Conservation (phyloP, 176 grass and related monocot genomes). For the Thinopyrum elongatum region DNA sequence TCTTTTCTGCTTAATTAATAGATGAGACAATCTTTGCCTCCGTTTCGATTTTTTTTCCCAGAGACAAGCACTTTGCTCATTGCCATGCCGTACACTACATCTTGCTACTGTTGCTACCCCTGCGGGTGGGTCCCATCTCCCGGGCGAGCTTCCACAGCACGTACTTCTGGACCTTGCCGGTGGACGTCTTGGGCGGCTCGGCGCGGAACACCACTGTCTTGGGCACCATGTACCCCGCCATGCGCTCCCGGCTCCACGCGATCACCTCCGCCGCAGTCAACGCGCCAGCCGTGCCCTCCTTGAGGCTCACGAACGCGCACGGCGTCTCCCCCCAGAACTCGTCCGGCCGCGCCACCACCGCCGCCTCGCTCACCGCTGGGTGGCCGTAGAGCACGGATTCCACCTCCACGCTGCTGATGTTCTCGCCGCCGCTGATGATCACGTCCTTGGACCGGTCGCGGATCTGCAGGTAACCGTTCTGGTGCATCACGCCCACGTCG, state of each 20-base stretch:
- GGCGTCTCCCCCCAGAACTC: slow-evolving; percentile 87
- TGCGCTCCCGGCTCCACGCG: slow-evolving; percentile 40
- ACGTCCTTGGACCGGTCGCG: slow-evolving; percentile 93
- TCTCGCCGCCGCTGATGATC: slow-evolving; percentile 92
- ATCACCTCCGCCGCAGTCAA: slow-evolving; percentile 30
- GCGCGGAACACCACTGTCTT: slow-evolving; percentile 56
- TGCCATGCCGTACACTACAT: not conserved
- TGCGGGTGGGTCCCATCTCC: slow-evolving; percentile 40
- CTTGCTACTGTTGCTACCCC: slow-evolving; percentile 20
- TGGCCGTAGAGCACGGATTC: slow-evolving; percentile 70
- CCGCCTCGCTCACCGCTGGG: slow-evolving; percentile 66
- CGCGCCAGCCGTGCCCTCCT: slow-evolving; percentile 17
- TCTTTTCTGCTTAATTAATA: too few species aligned
- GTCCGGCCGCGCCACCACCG: slow-evolving; percentile 71
- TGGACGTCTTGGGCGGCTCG: slow-evolving; percentile 83
- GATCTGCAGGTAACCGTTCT: slow-evolving; percentile 80
- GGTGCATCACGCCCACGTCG: slow-evolving; percentile 78
- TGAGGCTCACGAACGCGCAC: slow-evolving; percentile 80
- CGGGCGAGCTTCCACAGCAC: slow-evolving; percentile 29
- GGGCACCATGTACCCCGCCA: slow-evolving; percentile 82
- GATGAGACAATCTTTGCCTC: too few species aligned
- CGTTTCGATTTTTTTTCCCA: too few species aligned
- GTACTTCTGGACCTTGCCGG: slow-evolving; percentile 64
- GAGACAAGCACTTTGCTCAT: too few species aligned
- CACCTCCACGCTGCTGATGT: slow-evolving; percentile 92